Evolutionary conservation across 495 filamentous ascomycete species (phyloP), one percentile per base, ranked within the genome.

Genomic region (Penicilliopsis zonata): DNA sequence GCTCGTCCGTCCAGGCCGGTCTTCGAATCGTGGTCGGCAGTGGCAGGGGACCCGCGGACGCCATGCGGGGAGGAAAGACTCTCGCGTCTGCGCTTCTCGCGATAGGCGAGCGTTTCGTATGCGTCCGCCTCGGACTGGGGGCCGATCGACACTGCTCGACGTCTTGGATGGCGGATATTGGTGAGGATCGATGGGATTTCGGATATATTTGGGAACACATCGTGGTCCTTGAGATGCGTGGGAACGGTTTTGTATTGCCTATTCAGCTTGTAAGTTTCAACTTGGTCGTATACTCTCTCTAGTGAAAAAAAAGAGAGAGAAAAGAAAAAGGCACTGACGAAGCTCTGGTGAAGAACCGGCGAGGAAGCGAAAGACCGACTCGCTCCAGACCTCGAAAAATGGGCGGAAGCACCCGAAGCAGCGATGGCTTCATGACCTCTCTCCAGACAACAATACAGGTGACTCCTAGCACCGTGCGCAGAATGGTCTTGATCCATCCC

Each of bases 81-180:
- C 50, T 94, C 82, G 24, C 82, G 65, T 42, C 86, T 66, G 40
- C 71, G 72, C 43, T 84, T 75, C 50, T 92, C 83, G 2, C 87
- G 74, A 45, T 88, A 94, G n/a, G 90, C 90, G 13, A 96, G 60
- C 12, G 84, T 86, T 59, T 98, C 90, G 48, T 94, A 94, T 5
- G 87, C 90, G 53, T 98, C 90, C 2, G 90, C 90, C 36, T 81
- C 84, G 16, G 86, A 94, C 56, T 96, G 90, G 4, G 90, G 90
- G 0, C 90, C 90, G 19, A 98, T 69, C 14, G 86, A 94, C 14
- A 95, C 74, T 22, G 83, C 76, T n/a, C 90, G 71, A 37, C 74
- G 69, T 13, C 80, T 65, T 0, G 84, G 84, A 42, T 90, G 78
- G 10, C 84, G 72, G 12, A 98, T 78, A 5, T 73, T 84, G 7